A percentile compares a stretch with the other conserved stretches of the same genome.
Evolutionary conservation across 2,329 filamentous ascomycete species (phyloP).

Genomic region (Pleomassaria siparia): DNA sequence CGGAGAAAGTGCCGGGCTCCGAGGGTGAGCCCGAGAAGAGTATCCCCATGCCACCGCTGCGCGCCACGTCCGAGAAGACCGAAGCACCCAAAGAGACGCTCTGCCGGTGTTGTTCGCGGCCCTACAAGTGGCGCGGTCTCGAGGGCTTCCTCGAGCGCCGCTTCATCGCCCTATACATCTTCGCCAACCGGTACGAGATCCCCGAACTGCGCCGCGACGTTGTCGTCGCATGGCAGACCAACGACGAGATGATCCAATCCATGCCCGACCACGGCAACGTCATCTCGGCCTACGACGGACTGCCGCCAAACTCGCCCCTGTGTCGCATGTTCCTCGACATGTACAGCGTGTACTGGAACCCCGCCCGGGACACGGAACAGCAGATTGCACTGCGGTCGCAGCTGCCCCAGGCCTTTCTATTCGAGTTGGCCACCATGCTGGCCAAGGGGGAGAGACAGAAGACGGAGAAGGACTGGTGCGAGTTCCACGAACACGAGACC

Average conservation of each 20-base stretch:
- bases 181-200: slow-evolving; percentile 36
- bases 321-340: slow-evolving; percentile 41
- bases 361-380: slow-evolving; percentile 35
- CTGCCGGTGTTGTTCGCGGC: slow-evolving; percentile 38
- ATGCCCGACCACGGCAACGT: slow-evolving; percentile 43
- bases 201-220: slow-evolving; percentile 35
- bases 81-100: slow-evolving; percentile 39
- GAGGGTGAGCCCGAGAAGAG: slow-evolving; percentile 31
- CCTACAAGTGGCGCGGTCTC: slow-evolving; percentile 40
- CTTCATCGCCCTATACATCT: slow-evolving; percentile 39
- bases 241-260: slow-evolving; percentile 39
- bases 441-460: slow-evolving; percentile 38
- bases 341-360: slow-evolving; percentile 41
- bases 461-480: slow-evolving; percentile 40
- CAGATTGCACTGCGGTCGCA: slow-evolving; percentile 33
- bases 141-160: slow-evolving; percentile 41
- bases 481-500: slow-evolving; percentile 39
- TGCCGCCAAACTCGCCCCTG: slow-evolving; percentile 32
- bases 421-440: slow-evolving; percentile 36
- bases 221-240: slow-evolving; percentile 38
- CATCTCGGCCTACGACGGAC: slow-evolving; percentile 35
- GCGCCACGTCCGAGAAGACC: slow-evolving; percentile 32
- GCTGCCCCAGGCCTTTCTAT: slow-evolving; percentile 37
- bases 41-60: slow-evolving; percentile 22
- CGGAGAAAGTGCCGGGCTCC: slow-evolving; percentile 35